These are phyloP conservation scores for Pseudopediastrum boryanum DNA, from an alignment of 139 green algal genomes.

Conservation along the genomic window DNA sequence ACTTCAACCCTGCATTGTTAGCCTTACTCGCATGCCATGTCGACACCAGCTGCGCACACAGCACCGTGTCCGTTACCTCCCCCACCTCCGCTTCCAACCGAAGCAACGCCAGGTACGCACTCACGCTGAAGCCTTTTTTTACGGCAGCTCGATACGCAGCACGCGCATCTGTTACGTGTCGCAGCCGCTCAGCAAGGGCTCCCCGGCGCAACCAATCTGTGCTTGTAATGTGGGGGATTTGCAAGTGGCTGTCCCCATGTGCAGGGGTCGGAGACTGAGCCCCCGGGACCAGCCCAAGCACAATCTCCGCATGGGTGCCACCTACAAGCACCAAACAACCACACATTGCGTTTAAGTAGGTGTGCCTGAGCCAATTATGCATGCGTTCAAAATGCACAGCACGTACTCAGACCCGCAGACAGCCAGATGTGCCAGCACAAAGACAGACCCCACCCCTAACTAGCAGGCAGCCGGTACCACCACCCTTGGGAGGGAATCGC, in stretches of 20 bases:
- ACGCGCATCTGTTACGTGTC: conserved; percentile 50
- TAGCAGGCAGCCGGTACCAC: too few relatives aligned
- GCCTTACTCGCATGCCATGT: too few relatives aligned
- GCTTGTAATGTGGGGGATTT: conserved; percentile 11
- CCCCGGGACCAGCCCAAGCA: conserved; percentile 15
- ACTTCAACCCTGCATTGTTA: too few relatives aligned
- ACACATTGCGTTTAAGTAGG: neutral
- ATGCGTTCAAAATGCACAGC: neutral
- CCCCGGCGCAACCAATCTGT: conserved; percentile 57
- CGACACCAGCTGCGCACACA: conserved; percentile 29
- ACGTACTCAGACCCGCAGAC: too few relatives aligned
- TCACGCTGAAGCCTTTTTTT: conserved; percentile 15
- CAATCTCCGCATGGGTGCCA: conserved; percentile 25
- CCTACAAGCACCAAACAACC: too few relatives aligned
- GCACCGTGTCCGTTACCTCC: neutral
- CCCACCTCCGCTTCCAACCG: conserved; percentile 22
- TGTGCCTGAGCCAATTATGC: neutral
- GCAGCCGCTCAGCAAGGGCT: conserved; percentile 58
- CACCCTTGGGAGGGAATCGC: too few relatives aligned
- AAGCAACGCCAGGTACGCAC: conserved; percentile 16
- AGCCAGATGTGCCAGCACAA: too few relatives aligned
- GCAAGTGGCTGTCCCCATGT: conserved; percentile 1
- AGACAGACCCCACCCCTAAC: too few relatives aligned
- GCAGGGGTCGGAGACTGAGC: neutral
- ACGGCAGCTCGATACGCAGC: conserved; percentile 44